Percentiles rank a stretch among this genome's conserved stretches.
These are phyloP conservation scores for Amanita thiersii DNA, from an alignment of 768 basidiomycete species.

Conservation along the genomic window DNA sequence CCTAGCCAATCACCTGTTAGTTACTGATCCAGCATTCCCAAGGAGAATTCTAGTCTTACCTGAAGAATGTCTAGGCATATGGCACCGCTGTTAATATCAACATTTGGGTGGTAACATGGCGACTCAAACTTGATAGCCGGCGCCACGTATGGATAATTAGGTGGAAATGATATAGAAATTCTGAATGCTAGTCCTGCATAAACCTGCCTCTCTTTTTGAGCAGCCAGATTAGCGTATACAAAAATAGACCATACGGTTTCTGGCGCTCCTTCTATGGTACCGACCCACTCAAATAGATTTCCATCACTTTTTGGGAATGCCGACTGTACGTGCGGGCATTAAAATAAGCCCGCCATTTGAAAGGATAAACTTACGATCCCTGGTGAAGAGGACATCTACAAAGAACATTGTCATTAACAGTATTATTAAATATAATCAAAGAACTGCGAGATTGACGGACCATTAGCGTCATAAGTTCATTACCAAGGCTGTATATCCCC, in stretches of 20 bases:
- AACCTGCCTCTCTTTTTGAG: constrained; percentile 31
- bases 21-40: not conserved
- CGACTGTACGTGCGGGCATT: constrained; percentile 54
- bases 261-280: constrained; percentile 76
- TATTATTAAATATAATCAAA: constrained; percentile 3
- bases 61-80: constrained; percentile 88
- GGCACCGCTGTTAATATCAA: constrained; percentile 67
- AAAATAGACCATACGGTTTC: constrained; percentile 51
- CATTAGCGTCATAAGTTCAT: constrained; percentile 86
- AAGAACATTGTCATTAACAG: constrained; percentile 9
- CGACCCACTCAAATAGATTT: constrained; percentile 86
- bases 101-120: constrained; percentile 88
- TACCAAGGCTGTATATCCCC: constrained; percentile 48
- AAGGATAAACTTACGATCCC: constrained; percentile 58
- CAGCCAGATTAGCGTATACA: not conserved
- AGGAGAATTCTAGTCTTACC: constrained; percentile 25
- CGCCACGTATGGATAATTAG: constrained; percentile 83
- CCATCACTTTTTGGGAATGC: constrained; percentile 85
- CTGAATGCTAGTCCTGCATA: constrained; percentile 77
- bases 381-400: constrained; percentile 81
- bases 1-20: constrained; percentile 31
- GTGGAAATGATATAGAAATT: constrained; percentile 77
- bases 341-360: constrained; percentile 5
- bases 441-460: too few relatives aligned
- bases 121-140: constrained; percentile 84